phyloP scores from a whole-genome alignment of 2,329 filamentous ascomycete species.

The Trichoderma sp. region DNA sequence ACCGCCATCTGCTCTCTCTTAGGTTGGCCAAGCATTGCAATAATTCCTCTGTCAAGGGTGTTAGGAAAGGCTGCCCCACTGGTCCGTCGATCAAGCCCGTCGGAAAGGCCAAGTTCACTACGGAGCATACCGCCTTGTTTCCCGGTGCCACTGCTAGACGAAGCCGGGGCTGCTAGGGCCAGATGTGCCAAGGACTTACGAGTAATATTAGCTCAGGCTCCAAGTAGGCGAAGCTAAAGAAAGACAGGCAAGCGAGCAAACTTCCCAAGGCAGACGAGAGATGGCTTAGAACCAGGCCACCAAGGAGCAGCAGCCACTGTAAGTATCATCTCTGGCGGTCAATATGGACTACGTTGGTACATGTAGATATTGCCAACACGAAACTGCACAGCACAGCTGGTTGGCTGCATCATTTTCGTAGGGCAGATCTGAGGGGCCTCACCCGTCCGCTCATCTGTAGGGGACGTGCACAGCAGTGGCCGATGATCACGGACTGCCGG shows the following conservation, averaged over 20 bases:
- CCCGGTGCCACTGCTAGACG: background rate
- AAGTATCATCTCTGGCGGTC: background rate
- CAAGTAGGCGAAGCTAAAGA: background rate
- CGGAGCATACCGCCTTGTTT: background rate
- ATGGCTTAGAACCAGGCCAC: background rate
- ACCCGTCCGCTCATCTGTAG: background rate
- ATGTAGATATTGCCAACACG: background rate
- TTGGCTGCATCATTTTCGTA: background rate
- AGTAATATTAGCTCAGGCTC: background rate
- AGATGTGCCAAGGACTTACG: background rate
- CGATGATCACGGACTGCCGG: slow-evolving; percentile 1
- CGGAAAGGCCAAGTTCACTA: background rate
- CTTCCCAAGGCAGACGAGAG: background rate
- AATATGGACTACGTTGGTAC: background rate
- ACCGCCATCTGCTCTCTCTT: background rate
- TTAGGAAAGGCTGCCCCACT: background rate
- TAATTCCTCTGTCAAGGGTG: background rate
- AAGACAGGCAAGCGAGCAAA: background rate
- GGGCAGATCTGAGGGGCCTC: background rate
- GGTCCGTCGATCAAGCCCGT: background rate
- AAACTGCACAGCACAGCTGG: background rate
- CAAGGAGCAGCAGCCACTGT: background rate
- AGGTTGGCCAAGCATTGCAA: background rate
- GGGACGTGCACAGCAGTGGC: background rate
- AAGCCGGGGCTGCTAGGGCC: background rate